Evolutionary conservation across 768 basidiomycete species (phyloP), one percentile per base, ranked within the genome.

Genomic region (Leccinum subgranulosum): DNA sequence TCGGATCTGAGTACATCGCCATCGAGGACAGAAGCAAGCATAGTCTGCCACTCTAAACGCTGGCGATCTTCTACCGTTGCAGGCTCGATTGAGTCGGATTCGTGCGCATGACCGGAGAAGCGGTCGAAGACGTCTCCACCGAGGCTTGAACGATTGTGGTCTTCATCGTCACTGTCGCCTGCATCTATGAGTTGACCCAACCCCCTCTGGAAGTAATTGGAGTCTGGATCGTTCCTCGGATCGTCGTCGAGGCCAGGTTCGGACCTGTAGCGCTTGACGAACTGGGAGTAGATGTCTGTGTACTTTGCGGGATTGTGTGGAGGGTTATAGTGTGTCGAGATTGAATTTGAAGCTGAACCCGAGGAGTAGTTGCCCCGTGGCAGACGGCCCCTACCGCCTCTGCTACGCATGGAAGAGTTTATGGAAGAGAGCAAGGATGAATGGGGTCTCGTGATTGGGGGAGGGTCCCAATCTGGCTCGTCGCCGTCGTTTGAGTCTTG

Each of bases 1-100:
- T 98, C 97, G 1, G 92, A 90, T 70, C 89, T 92, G 61, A 99
- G 83, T 11, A 99, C 94, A 66, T 98, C 95, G 10, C 97, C 95
- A 29, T 85, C 84, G 48, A 99, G 80, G 25, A 98, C 96, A 29
- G 94, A 96, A 12, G 92, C 84, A 31, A 98, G 84, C 86, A 98
- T 89, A 17, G 88, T 88, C 73, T 95, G 94, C 97, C 97, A 98
- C 73, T 97, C 94, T 49, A 95, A 73, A 27, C 95, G 80, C 65
- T 94, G 90, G 60, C 83, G 80, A 67, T 93, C 89, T 65, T 90
- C 84, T 53, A 80, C 77, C 2, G 89, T 87, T 43, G 84, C 82
- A 25, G 88, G 86, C 57, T 86, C 80, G 51, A 82, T 80, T 49
- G 81, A 78, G 62, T 89, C 87, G 6, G 83, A 75, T 64, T 90